Percentiles rank a stretch among this genome's conserved stretches.
phyloP scores from a whole-genome alignment of 2,329 filamentous ascomycete genomes.

The Myriosclerotinia curreyana region DNA sequence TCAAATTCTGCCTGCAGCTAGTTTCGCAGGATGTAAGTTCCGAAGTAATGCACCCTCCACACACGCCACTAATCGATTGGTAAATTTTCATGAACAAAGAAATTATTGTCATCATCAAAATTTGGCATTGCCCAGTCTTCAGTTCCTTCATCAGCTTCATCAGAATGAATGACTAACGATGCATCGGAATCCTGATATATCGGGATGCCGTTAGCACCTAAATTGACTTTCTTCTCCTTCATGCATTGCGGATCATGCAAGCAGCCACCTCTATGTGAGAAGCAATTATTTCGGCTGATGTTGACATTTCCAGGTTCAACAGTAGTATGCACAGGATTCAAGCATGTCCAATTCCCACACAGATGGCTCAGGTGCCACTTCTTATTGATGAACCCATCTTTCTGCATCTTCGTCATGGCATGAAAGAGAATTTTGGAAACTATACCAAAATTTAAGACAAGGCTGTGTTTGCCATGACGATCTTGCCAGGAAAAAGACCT shows the following conservation, averaged over 20 bases:
- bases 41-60: not conserved
- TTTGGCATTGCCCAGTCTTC: not conserved
- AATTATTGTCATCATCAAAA: not conserved
- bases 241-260: constrained; percentile 32
- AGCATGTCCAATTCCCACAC: constrained; percentile 40
- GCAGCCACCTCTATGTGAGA: constrained; percentile 32
- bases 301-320: constrained; percentile 35
- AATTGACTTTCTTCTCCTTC: constrained; percentile 32
- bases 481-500: constrained; percentile 29
- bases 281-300: constrained; percentile 35
- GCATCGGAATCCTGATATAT: not conserved
- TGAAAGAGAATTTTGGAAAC: constrained; percentile 30
- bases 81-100: not conserved
- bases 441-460: constrained; percentile 34
- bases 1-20: not conserved
- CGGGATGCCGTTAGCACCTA: constrained; percentile 28
- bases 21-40: not conserved
- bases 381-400: constrained; percentile 35
- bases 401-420: constrained; percentile 32
- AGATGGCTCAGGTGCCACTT: constrained; percentile 38
- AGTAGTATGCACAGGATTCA: constrained; percentile 35
- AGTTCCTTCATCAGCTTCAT: not conserved
- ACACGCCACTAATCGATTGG: not conserved
- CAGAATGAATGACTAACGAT: not conserved
- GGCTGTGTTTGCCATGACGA: constrained; percentile 19